Evolutionary conservation across 768 basidiomycete genomes (phyloP).

Genomic region (Suillus brevipes): DNA sequence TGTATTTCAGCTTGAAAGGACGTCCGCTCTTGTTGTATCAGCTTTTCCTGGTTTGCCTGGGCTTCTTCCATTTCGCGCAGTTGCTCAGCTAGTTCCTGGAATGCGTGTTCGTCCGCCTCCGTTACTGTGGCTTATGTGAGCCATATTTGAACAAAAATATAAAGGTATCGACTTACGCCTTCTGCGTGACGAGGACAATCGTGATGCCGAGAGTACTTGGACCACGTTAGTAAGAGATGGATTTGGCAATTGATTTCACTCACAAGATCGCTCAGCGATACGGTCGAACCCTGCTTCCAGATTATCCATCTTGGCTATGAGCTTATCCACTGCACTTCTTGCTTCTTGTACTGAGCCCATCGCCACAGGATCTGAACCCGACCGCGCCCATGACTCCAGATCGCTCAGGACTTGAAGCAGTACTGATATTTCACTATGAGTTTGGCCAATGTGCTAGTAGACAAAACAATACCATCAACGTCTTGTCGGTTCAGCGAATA

Average conservation of each 20-base stretch:
- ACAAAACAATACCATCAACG: conserved; percentile 59
- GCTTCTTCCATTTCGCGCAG: conserved; percentile 60
- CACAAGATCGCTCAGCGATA: conserved; percentile 82
- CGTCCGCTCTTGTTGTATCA: conserved; percentile 58
- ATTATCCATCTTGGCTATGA: conserved; percentile 75
- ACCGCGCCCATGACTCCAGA: conserved; percentile 55
- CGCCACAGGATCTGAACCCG: conserved; percentile 46
- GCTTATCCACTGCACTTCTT: conserved; percentile 61
- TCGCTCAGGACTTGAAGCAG: conserved; percentile 65
- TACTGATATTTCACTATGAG: conserved; percentile 38
- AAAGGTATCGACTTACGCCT: conserved; percentile 54
- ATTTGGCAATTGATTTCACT: conserved; percentile 25
- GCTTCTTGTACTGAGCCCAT: conserved; percentile 62
- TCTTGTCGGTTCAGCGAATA: conserved; percentile 71
- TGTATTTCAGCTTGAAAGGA: conserved; percentile 56
- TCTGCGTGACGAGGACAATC: conserved; percentile 65
- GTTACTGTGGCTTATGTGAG: conserved; percentile 45
- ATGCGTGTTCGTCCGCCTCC: conserved; percentile 74
- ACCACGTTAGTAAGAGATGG: conserved; percentile 10
- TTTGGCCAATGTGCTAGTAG: background rate
- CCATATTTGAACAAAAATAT: background rate
- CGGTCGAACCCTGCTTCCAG: conserved; percentile 81
- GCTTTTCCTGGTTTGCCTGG: conserved; percentile 55
- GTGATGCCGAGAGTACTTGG: conserved; percentile 74
- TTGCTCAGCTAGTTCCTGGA: conserved; percentile 70